Evolutionary conservation across 2,329 filamentous ascomycete species (phyloP).

Genomic region (Colletotrichum musae): DNA sequence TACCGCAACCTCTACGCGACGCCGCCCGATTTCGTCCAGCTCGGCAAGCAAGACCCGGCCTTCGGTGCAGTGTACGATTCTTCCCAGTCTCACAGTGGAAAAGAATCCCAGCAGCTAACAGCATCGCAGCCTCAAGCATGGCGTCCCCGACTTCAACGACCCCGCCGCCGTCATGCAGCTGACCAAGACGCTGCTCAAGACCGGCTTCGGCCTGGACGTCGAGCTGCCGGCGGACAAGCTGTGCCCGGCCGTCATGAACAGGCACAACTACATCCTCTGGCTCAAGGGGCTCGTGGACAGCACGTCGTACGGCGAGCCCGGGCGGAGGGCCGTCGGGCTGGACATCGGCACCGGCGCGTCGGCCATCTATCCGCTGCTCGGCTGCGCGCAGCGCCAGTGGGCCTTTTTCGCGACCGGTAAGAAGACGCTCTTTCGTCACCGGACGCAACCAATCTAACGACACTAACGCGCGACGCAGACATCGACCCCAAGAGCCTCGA

Average conservation of each 20-base stretch:
- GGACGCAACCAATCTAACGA: background rate
- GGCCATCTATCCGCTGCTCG: slow-evolving; percentile 90
- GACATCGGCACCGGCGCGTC: slow-evolving; percentile 94
- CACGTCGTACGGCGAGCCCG: slow-evolving; percentile 66
- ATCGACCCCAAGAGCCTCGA: slow-evolving; percentile 80
- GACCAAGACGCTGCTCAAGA: slow-evolving; percentile 82
- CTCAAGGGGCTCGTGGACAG: slow-evolving; percentile 85
- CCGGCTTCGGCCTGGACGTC: slow-evolving; percentile 81
- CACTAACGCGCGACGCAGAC: slow-evolving; percentile 61
- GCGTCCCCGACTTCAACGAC: slow-evolving; percentile 84
- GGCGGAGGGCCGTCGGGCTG: slow-evolving; percentile 75
- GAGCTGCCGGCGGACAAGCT: slow-evolving; percentile 82
- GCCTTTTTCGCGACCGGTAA: slow-evolving; percentile 75
- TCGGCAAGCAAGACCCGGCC: slow-evolving; percentile 57
- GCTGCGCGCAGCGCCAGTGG: slow-evolving; percentile 81
- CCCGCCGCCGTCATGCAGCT: slow-evolving; percentile 83
- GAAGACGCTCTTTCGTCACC: background rate
- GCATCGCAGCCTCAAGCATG: slow-evolving; percentile 51
- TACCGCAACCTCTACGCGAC: slow-evolving; percentile 55
- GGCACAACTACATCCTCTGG: slow-evolving; percentile 94
- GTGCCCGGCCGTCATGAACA: slow-evolving; percentile 82
- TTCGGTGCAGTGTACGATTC: slow-evolving; percentile 58
- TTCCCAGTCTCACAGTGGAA: background rate
- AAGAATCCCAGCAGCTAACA: background rate
- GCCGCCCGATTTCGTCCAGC: slow-evolving; percentile 59